Evolutionary conservation across 1,139 yeast species (phyloP).

Genomic region (Suhomyces chickasaworum): DNA sequence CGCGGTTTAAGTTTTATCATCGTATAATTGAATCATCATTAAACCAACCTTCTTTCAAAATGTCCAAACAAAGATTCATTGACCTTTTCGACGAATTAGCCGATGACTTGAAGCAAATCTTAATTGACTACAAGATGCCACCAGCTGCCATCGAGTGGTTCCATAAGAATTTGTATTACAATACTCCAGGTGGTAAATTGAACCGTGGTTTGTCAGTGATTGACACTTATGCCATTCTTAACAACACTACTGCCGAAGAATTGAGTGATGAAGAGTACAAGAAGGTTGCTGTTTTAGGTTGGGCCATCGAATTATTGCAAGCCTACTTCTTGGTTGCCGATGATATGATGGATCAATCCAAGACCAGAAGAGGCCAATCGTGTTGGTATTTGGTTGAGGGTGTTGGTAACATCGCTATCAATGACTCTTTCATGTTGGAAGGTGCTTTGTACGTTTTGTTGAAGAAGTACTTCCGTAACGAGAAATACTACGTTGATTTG

Average conservation of each 20-base stretch:
- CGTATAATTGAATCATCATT: slow-evolving; percentile 1
- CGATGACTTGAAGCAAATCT: slow-evolving; percentile 62
- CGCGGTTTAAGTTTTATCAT: slow-evolving; percentile 1
- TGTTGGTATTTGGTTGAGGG: slow-evolving; percentile 90
- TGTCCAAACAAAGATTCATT: slow-evolving; percentile 55
- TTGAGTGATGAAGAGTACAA: slow-evolving; percentile 70
- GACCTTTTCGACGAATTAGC: slow-evolving; percentile 77
- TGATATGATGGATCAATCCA: slow-evolving; percentile 97
- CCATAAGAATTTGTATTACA: slow-evolving; percentile 70
- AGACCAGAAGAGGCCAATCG: slow-evolving; percentile 97
- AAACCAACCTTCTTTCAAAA: neutral
- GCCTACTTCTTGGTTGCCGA: slow-evolving; percentile 97
- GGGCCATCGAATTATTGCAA: slow-evolving; percentile 94
- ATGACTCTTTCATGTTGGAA: slow-evolving; percentile 96
- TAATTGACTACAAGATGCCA: slow-evolving; percentile 78
- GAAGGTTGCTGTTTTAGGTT: slow-evolving; percentile 87
- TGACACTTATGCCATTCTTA: slow-evolving; percentile 84
- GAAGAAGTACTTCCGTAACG: slow-evolving; percentile 84
- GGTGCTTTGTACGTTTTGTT: slow-evolving; percentile 88
- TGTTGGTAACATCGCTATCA: slow-evolving; percentile 92
- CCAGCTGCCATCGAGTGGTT: slow-evolving; percentile 88
- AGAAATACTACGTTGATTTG: slow-evolving; percentile 82
- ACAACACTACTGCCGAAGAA: slow-evolving; percentile 58
- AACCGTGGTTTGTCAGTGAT: slow-evolving; percentile 96
- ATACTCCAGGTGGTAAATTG: slow-evolving; percentile 95